Evolutionary conservation across 805 yeast genomes (phyloP), one percentile per base, ranked within the genome.

Genomic region (Candida caryicola): DNA sequence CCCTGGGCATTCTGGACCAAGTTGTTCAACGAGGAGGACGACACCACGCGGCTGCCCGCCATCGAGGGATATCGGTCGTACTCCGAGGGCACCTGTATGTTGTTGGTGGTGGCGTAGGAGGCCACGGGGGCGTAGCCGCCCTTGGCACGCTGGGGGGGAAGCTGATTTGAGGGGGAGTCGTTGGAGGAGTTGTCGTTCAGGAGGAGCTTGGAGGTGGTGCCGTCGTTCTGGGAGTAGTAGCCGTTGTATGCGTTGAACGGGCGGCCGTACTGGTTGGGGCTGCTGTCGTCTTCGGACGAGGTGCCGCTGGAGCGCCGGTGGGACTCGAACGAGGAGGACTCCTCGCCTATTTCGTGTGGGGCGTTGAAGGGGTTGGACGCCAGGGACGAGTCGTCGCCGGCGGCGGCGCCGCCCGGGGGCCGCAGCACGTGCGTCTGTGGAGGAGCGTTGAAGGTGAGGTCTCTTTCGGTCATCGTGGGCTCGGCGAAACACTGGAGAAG

Each of bases 51-150:
- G 12, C 82, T 75, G 3, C 73, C 73, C 2, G 77, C 75, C 44
- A 79, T 66, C 17, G 77, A 69, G 4, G 91, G 90, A 51, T 82
- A 83, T 49, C 89, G 67, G 57, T 82, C 87, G 50, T 66, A 82
- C 39, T 76, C 83, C 1, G 77, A 67, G 3, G 86, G 82, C 19
- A 51, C 62, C n/a, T 53, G 61, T 30, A 64, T 52, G 35, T 48
- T 50, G 36, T 39, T 45, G 34, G 37, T 21, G 13, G 41, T 36
- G 17, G 29, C 25, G 18, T 31, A 27, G 31, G 31, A 19, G 4
- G 29, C 29, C 34, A 34, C 17, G 27, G 36, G 31, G 31, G 37
- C 16, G 31, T 39, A 39, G 10, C 33, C 29, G 25, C 29, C 15
- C 12, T 13, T 7, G 12, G 29, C 29, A 7, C 15, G 15, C 14